Evolutionary conservation across 192 early-diverging fungal genomes (phyloP), one percentile per base, ranked within the genome.

Genomic region (Spinellus fusiger): DNA sequence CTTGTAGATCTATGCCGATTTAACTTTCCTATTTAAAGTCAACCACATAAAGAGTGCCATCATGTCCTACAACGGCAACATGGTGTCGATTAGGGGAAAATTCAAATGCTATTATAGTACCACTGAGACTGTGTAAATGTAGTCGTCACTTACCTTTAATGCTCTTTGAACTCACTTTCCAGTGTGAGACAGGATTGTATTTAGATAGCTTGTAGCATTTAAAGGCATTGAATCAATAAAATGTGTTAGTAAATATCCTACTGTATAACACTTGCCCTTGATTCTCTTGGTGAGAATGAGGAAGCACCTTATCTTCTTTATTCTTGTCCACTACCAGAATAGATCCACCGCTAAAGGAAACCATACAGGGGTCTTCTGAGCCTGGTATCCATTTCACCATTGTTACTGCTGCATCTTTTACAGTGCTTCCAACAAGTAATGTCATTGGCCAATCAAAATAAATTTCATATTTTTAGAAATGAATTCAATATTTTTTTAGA

Each of bases 331-430:
- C 83, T 20, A 91, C 76, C 62, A 95, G 72, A 25, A 96, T 79
- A 13, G 81, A 79, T 13, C 96, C 96, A 68, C 96, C 93, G 2
- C 82, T 78, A 51, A 85, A 93, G 1, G 90, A 85, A 1, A 80
- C 93, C 72, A 95, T 83, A 69, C 96, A 98, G 64, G 83, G 69
- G 28, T 69, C 88, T 47, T 92, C 89, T 0, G 90, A 91, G 5
- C 83, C 88, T 0, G 96, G 96, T 52, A 96, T 69, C 94, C 96
- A 98, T 73, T 84, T 85, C 3, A 96, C 78, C 68, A 86, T 85
- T 6, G 89, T 89, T 16, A 95, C 89, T 8, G 80, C 71, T 9
- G 81, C 70, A 38, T 73, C 76, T 47, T 80, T 81, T 47, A 94
- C 84, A 5, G 79, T 69, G 22, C 84, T 84, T 81, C 86, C 62